Conservation (phyloP, 352 stramenopile species). For the Pythium dissotocum region DNA sequence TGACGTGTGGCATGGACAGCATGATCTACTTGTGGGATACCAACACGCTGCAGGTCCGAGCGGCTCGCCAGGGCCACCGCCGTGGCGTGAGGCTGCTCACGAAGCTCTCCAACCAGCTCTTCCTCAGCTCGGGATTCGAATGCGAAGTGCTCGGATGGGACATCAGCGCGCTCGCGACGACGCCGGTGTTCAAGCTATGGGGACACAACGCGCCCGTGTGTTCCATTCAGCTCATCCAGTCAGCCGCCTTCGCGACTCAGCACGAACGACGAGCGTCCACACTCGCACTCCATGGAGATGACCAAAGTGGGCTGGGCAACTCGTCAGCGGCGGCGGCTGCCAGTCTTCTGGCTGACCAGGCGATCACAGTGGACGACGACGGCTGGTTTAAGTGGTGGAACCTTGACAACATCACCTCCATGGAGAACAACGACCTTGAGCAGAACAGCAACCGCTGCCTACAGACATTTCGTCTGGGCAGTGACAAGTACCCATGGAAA, state of each 20-base stretch:
- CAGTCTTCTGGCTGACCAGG: slow-evolving; percentile 54
- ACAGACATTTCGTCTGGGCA: slow-evolving; percentile 68
- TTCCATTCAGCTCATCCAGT: slow-evolving; percentile 67
- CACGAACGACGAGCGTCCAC: slow-evolving; percentile 9
- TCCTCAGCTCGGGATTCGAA: slow-evolving; percentile 75
- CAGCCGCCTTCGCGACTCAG: slow-evolving; percentile 21
- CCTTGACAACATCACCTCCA: slow-evolving; percentile 56
- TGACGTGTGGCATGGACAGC: slow-evolving; percentile 79
- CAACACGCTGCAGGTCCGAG: slow-evolving; percentile 43
- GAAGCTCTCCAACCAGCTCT: slow-evolving; percentile 68
- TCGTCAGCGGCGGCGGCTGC: slow-evolving; percentile 11
- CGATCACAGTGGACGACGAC: slow-evolving; percentile 76
- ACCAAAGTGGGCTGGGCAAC: background rate
- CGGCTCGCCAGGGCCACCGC: slow-evolving; percentile 56
- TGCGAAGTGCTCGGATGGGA: slow-evolving; percentile 77
- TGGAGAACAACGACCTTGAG: slow-evolving; percentile 60
- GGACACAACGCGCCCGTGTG: slow-evolving; percentile 70
- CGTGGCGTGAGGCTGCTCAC: slow-evolving; percentile 60
- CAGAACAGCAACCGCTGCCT: slow-evolving; percentile 61
- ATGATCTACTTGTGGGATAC: slow-evolving; percentile 79
- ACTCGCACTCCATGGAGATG: background rate
- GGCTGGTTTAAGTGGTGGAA: slow-evolving; percentile 88
- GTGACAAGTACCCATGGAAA: slow-evolving; percentile 70
- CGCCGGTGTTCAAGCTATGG: slow-evolving; percentile 68
- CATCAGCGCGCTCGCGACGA: slow-evolving; percentile 54